Conservation (phyloP, 345 rosid genomes). For the Dipteronia sinensis region DNA sequence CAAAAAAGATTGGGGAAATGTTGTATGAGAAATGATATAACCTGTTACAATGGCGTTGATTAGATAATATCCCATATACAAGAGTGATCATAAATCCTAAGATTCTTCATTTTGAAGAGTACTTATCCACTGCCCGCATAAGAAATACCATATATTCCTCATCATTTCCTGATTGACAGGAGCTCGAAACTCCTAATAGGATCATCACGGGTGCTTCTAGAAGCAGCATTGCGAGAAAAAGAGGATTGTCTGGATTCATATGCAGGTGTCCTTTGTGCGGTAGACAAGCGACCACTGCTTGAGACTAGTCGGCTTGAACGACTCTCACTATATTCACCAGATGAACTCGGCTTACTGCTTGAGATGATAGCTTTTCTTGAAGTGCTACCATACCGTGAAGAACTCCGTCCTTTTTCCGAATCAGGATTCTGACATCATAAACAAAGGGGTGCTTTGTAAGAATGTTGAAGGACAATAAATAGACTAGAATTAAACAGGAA, state of each 20-base stretch:
- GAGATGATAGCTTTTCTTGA: constrained; percentile 65
- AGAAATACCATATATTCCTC: constrained; percentile 7
- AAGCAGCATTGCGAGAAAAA: constrained; percentile 45
- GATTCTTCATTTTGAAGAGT: constrained; percentile 15
- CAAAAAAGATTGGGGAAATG: neutral
- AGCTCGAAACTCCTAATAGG: constrained; percentile 64
- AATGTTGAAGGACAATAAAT: neutral
- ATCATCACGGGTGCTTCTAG: constrained; percentile 57
- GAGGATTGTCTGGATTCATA: constrained; percentile 54
- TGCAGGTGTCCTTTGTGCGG: constrained; percentile 57
- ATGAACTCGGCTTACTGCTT: constrained; percentile 70
- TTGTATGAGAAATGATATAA: constrained; percentile 13
- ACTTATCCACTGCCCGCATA: neutral
- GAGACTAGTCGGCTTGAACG: constrained; percentile 61
- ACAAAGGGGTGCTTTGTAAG: constrained; percentile 11
- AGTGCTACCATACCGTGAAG: constrained; percentile 68
- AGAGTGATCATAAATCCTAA: neutral
- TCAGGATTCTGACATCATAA: constrained; percentile 47
- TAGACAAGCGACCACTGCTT: constrained; percentile 62
- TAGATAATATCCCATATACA: constrained; percentile 29
- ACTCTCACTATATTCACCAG: constrained; percentile 63
- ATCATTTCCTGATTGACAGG: constrained; percentile 59
- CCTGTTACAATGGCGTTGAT: constrained; percentile 11
- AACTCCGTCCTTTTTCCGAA: constrained; percentile 46
- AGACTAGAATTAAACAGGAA: neutral